Percentiles rank a stretch among this genome's conserved stretches.
phyloP scores from a whole-genome alignment of 2,329 filamentous ascomycete species.

The Lasiodiplodia sp. region DNA sequence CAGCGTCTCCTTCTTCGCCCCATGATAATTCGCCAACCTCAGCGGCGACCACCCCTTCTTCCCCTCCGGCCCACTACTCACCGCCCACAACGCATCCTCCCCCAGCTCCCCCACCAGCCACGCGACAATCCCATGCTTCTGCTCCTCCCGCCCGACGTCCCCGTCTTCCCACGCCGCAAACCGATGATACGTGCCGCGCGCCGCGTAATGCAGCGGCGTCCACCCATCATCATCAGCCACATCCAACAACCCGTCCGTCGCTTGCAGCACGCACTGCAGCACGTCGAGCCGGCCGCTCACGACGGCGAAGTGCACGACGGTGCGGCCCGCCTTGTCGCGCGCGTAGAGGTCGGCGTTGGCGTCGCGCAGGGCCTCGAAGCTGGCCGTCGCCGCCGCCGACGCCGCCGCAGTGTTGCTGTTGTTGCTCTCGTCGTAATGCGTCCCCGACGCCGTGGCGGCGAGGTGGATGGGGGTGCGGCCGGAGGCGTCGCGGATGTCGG shows the following conservation, averaged over 20 bases:
- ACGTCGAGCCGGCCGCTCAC: not conserved
- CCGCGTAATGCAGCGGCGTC: slow-evolving; percentile 4
- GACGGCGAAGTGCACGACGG: not conserved
- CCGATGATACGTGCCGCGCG: not conserved
- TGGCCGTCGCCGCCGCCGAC: not conserved
- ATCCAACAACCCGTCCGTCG: slow-evolving; percentile 1
- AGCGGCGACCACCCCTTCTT: not conserved
- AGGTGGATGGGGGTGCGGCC: slow-evolving; percentile 4
- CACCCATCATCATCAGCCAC: slow-evolving; percentile 1
- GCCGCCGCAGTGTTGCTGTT: too few relatives aligned
- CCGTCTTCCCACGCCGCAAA: not conserved
- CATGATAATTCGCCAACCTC: not conserved
- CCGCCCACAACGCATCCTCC: not conserved
- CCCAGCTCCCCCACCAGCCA: not conserved
- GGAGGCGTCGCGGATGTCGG: not conserved
- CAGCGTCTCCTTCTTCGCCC: not conserved
- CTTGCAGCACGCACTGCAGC: not conserved
- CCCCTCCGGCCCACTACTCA: not conserved
- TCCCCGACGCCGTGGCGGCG: not conserved
- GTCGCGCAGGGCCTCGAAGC: not conserved
- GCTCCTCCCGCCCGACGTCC: not conserved
- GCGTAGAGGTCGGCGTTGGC: not conserved
- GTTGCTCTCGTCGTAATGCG: too few relatives aligned
- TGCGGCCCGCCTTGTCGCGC: not conserved
- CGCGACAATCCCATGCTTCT: not conserved